phyloP scores from a whole-genome alignment of 2,329 filamentous ascomycete genomes.

The Hypoxylon sp. region DNA sequence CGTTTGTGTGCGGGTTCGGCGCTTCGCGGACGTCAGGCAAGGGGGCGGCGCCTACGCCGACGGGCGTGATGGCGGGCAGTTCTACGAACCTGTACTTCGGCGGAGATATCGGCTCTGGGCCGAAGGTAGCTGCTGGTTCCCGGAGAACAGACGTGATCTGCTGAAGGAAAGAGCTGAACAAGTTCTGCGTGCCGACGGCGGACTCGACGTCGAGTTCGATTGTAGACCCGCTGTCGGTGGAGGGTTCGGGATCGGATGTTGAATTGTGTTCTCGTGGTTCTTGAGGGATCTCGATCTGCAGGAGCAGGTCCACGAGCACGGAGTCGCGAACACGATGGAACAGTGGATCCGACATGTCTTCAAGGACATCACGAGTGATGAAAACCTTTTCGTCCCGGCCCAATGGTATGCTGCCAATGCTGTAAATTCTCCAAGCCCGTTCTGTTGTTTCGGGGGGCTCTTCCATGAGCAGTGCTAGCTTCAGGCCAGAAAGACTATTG shows the following conservation, averaged over 20 bases:
- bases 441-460: constrained; percentile 60
- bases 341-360: constrained; percentile 84
- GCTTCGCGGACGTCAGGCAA: constrained; percentile 76
- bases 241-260: constrained; percentile 50
- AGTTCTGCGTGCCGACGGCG: constrained; percentile 46
- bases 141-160: constrained; percentile 67
- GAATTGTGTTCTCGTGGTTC: constrained; percentile 42
- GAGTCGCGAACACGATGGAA: constrained; percentile 84
- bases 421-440: constrained; percentile 78
- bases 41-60: constrained; percentile 74
- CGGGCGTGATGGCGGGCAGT: constrained; percentile 69
- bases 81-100: constrained; percentile 61
- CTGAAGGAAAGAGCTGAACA: constrained; percentile 60
- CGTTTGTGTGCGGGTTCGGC: constrained; percentile 58
- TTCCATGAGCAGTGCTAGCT: constrained; percentile 78
- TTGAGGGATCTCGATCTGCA: constrained; percentile 64
- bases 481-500: constrained; percentile 70
- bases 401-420: constrained; percentile 84
- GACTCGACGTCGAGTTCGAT: constrained; percentile 46
- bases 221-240: constrained; percentile 50
- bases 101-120: constrained; percentile 54
- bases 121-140: constrained; percentile 59
- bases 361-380: constrained; percentile 81
- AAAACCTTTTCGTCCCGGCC: constrained; percentile 91
- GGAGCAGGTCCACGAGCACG: constrained; percentile 79